Percentiles rank a stretch among this genome's conserved stretches.
These are phyloP conservation scores for Ramaria sp. DNA, from an alignment of 768 basidiomycete species.

Conservation along the genomic window DNA sequence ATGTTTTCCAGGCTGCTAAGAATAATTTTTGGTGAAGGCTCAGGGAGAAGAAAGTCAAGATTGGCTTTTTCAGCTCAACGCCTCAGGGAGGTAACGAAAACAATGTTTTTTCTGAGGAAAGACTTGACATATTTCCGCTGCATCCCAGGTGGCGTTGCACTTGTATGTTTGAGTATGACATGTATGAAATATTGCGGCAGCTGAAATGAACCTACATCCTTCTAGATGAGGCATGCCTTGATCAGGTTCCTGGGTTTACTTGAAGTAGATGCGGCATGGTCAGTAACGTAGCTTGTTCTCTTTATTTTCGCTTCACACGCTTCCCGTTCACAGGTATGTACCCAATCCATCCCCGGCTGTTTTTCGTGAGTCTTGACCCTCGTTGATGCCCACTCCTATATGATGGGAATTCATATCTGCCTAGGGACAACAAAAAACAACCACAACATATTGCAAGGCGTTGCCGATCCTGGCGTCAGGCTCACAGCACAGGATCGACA, in stretches of 20 bases:
- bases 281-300: constrained; percentile 24
- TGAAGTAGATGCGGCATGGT: constrained; percentile 81
- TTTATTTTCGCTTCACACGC: neutral
- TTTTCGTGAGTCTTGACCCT: constrained; percentile 76
- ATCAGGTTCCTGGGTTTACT: constrained; percentile 74
- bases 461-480: constrained; percentile 67
- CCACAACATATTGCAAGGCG: constrained; percentile 92
- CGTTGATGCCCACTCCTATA: neutral
- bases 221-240: constrained; percentile 85
- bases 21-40: constrained; percentile 25
- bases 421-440: constrained; percentile 44
- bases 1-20: neutral
- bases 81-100: constrained; percentile 72
- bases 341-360: constrained; percentile 83
- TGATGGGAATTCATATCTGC: constrained; percentile 1
- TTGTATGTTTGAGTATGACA: constrained; percentile 41
- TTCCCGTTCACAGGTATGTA: constrained; percentile 50
- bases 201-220: constrained; percentile 6
- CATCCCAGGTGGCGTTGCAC: constrained; percentile 75
- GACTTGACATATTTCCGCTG: constrained; percentile 4
- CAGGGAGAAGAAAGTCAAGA: constrained; percentile 76
- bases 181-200: neutral
- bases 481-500: constrained; percentile 49
- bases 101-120: neutral
- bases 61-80: constrained; percentile 91